Conservation (phyloP, 495 filamentous ascomycete genomes). For the Paragyromitra xinjiangensis region DNA sequence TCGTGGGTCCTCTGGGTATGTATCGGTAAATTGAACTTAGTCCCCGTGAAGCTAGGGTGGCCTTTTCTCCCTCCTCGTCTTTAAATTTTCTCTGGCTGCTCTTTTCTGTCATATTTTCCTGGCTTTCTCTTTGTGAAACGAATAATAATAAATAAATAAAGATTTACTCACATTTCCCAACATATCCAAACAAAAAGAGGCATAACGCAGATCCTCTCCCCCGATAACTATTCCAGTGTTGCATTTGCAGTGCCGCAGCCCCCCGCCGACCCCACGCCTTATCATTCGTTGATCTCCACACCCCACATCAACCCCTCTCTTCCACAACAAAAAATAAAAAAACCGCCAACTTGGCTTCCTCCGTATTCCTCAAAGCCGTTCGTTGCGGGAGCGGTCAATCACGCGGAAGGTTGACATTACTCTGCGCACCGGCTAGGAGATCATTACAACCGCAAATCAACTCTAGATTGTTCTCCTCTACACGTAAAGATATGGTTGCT, state of each 20-base stretch:
- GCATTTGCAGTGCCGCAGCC: conserved; percentile 13
- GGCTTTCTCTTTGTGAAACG: not conserved
- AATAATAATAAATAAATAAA: not conserved
- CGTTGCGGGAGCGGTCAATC: conserved; percentile 50
- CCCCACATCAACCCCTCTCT: conserved; percentile 35
- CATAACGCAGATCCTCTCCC: conserved; percentile 34
- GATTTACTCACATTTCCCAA: not conserved
- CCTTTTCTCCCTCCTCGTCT: conserved; percentile 34
- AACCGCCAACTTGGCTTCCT: conserved; percentile 56
- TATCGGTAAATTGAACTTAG: conserved; percentile 36
- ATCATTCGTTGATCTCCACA: conserved; percentile 29
- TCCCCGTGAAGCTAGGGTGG: conserved; percentile 46
- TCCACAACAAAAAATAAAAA: conserved; percentile 16
- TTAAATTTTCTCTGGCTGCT: conserved; percentile 28
- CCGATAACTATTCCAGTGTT: not conserved
- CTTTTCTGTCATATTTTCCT: not conserved
- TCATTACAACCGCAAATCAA: conserved; percentile 19
- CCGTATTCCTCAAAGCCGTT: conserved; percentile 50
- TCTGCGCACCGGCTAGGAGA: conserved; percentile 37
- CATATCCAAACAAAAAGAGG: conserved; percentile 16
- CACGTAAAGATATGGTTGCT: conserved; percentile 73
- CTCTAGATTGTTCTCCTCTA: conserved; percentile 63
- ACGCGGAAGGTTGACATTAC: conserved; percentile 43
- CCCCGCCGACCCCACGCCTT: conserved; percentile 40
- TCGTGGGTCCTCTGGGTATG: conserved; percentile 23